Evolutionary conservation across 2,329 filamentous ascomycete species (phyloP).

Genomic region (Alternaria burnsii): DNA sequence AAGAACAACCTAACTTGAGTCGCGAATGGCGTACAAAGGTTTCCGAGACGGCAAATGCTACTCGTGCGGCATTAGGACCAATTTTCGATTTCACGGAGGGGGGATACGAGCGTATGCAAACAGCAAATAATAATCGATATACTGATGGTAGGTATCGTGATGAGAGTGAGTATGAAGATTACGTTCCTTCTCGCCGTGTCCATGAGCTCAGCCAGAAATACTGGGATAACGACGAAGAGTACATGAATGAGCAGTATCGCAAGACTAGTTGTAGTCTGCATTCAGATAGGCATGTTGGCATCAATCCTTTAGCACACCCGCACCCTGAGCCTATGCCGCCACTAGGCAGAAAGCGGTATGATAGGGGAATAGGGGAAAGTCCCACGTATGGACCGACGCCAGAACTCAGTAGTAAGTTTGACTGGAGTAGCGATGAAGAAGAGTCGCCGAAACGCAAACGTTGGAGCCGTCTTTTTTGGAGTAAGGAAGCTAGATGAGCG

Average conservation of each 20-base stretch:
- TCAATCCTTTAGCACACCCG: neutral
- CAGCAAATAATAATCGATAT: neutral
- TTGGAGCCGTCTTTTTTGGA: neutral
- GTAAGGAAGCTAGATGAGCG: neutral
- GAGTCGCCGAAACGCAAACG: neutral
- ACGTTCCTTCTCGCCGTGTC: conserved; percentile 22
- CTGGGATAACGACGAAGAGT: conserved; percentile 19
- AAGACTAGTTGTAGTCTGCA: neutral
- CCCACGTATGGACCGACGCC: neutral
- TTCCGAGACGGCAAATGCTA: conserved; percentile 22
- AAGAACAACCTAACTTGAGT: neutral
- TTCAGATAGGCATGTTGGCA: neutral
- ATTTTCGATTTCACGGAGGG: conserved; percentile 20
- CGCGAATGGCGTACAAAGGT: conserved; percentile 8
- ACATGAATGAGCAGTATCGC: neutral
- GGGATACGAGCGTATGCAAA: neutral
- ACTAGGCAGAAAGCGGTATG: neutral
- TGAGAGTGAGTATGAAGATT: neutral
- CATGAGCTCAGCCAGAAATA: conserved; percentile 27
- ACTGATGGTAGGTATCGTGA: neutral
- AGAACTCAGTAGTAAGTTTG: conserved; percentile 7
- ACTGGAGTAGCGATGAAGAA: neutral
- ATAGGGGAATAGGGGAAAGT: neutral
- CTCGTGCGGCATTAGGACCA: conserved; percentile 19
- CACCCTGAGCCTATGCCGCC: neutral